A percentile compares a stretch with the other conserved stretches of the same genome.
These are phyloP conservation scores for Rhizopus sp. DNA, from an alignment of 371 early-diverging fungal genomes.

Conservation along the genomic window DNA sequence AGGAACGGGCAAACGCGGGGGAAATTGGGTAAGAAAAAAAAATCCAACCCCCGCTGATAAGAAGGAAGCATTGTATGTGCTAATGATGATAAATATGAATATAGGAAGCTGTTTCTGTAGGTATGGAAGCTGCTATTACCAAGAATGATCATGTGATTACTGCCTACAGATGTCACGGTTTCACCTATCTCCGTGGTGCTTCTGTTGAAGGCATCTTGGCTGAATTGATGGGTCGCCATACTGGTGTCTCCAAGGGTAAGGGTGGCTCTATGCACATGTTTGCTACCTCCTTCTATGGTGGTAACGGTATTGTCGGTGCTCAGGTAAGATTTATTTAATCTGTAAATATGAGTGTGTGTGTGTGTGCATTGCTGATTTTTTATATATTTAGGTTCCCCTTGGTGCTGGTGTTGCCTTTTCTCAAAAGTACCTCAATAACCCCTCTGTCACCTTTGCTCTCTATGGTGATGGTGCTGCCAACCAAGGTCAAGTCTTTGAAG, in stretches of 20 bases:
- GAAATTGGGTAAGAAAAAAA: constrained; percentile 25
- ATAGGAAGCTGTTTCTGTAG: constrained; percentile 96
- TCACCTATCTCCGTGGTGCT: constrained; percentile 92
- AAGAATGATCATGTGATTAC: constrained; percentile 94
- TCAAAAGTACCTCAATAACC: constrained; percentile 87
- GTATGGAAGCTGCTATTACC: constrained; percentile 90
- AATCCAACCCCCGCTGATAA: constrained; percentile 18
- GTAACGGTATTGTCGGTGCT: constrained; percentile 99
- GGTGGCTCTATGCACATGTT: constrained; percentile 99
- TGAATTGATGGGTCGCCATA: constrained; percentile 87
- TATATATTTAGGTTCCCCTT: constrained; percentile 71
- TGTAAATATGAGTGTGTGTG: background rate
- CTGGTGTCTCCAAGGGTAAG: constrained; percentile 96
- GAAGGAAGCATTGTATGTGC: background rate
- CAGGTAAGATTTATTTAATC: constrained; percentile 55
- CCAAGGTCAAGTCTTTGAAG: constrained; percentile 99
- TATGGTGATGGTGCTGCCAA: constrained; percentile 99
- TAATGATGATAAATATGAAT: background rate
- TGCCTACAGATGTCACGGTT: constrained; percentile 99
- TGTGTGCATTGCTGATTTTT: background rate
- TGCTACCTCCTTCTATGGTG: constrained; percentile 96
- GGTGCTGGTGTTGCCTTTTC: constrained; percentile 98
- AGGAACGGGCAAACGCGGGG: constrained; percentile 36
- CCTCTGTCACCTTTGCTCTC: constrained; percentile 85
- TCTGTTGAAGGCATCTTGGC: constrained; percentile 76